Conservation (phyloP, 805 yeast genomes). For the Yarrowia sp. region DNA sequence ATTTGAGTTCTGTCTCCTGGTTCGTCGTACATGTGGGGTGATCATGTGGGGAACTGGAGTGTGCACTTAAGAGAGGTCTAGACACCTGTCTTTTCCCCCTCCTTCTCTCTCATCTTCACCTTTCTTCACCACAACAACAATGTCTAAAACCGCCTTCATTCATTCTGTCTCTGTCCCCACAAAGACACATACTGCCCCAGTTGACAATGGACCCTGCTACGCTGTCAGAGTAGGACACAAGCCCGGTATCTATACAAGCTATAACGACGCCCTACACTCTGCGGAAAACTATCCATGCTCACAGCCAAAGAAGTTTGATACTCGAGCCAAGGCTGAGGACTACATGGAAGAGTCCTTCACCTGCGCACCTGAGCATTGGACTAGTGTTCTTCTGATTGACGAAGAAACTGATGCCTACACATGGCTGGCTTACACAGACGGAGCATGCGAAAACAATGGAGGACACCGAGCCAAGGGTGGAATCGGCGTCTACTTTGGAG, state of each 20-base stretch:
- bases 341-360: constrained; percentile 16
- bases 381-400: constrained; percentile 40
- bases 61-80: neutral
- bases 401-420: constrained; percentile 63
- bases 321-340: constrained; percentile 9
- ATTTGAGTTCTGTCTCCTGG: neutral
- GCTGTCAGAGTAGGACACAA: constrained; percentile 9
- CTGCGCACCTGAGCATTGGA: constrained; percentile 18
- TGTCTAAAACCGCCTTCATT: neutral
- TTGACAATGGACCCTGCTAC: constrained; percentile 7
- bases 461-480: constrained; percentile 76
- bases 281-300: constrained; percentile 17
- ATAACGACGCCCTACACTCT: neutral
- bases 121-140: neutral
- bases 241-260: constrained; percentile 1
- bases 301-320: constrained; percentile 17
- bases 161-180: neutral
- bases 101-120: neutral
- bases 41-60: neutral
- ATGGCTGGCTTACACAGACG: constrained; percentile 48
- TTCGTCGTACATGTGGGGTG: neutral
- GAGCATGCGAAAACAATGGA: constrained; percentile 62
- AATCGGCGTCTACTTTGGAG: constrained; percentile 53
- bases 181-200: neutral
- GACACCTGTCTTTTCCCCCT: neutral